A percentile compares a stretch with the other conserved stretches of the same genome.
These are phyloP conservation scores for Thielaviopsis musarum DNA, from an alignment of 2,329 filamentous ascomycete species.

Conservation along the genomic window DNA sequence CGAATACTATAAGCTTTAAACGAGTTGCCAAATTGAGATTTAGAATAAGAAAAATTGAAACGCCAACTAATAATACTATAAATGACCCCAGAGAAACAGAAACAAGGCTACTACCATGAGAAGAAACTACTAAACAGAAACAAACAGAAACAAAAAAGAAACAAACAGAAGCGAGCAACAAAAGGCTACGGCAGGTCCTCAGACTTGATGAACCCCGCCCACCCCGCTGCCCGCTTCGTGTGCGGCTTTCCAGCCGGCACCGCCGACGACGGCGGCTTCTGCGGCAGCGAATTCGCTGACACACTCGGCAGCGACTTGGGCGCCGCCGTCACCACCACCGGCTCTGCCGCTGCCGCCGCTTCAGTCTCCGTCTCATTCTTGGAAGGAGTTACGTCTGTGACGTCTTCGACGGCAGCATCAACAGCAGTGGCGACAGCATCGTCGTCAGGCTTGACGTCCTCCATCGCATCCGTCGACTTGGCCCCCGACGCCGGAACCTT, in stretches of 20 bases:
- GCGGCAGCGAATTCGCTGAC: conserved; percentile 17
- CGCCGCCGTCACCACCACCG: conserved; percentile 21
- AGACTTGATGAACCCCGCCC: conserved; percentile 23
- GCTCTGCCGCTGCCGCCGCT: conserved; percentile 15
- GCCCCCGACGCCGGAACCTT: conserved; percentile 1
- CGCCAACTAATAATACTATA: neutral
- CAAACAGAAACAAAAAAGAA: neutral
- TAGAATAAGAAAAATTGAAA: conserved; percentile 7
- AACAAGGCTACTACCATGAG: neutral
- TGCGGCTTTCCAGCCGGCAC: conserved; percentile 22
- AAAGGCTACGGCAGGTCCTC: conserved; percentile 18
- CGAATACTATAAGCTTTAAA: conserved; percentile 7
- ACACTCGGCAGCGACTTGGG: conserved; percentile 23
- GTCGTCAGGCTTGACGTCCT: neutral
- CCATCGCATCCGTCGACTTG: conserved; percentile 10
- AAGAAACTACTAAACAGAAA: neutral
- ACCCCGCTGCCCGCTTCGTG: conserved; percentile 18
- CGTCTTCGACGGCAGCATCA: neutral
- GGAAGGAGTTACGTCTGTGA: neutral
- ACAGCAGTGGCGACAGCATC: neutral
- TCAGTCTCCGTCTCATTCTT: conserved; percentile 9
- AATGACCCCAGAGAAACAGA: neutral
- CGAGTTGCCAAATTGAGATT: conserved; percentile 13
- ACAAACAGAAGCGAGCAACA: neutral
- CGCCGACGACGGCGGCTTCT: conserved; percentile 8